Base-by-base conservation (phyloP, 129 eudicot genomes). In the Smallanthus sonchifolius region DNA sequence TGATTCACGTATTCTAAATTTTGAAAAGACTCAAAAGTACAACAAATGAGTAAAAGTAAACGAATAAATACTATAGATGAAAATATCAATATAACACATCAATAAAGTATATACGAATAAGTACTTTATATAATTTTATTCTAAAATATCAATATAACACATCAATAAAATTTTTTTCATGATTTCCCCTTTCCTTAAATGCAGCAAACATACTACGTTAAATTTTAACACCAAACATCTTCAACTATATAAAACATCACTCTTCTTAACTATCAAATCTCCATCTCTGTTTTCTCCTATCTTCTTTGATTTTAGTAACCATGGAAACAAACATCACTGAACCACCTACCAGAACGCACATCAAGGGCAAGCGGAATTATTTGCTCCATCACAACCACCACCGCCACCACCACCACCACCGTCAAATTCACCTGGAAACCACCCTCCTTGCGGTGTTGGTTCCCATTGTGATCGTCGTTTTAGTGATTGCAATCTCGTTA, bases 381-480 rank as follows among this genome's bases (percentile, higher is more conserved):
- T 16, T 36, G 35, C 76, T 37, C 49, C 83, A 49, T 63, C 84
- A 55, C 32, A 81, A 67, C 69, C 83, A 82, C 48, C 77, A 62
- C 65, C 75, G 30, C 40, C 80, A 8, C 72, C 86, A 20, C 74
- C 1, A 10, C 16, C 65, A 15, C 10, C 19, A 15, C 42, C 85
- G 78, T 51, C 86, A 78, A 32, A 17, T 57, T 62, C 43, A 82
- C 63, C 77, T 89, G 7, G 81, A 77, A 7, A 45, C 97, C 37
- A 73, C 92, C 80, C 64, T 88, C 70, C 92, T 94, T 24, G 6
- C 90, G 7, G 76, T 94, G 5, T 71, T 68, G 73, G 56, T 86
- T 48, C 92, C 93, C 47, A 59, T 86, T 43, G 75, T 82, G 69
- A 77, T 90, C 5, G 40, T 88, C 74, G 24, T 90, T 55, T 73